A percentile compares a stretch with the other conserved stretches of the same genome.
phyloP scores from a whole-genome alignment of 805 yeast genomes.

The Jamesozyma spencerorum region DNA sequence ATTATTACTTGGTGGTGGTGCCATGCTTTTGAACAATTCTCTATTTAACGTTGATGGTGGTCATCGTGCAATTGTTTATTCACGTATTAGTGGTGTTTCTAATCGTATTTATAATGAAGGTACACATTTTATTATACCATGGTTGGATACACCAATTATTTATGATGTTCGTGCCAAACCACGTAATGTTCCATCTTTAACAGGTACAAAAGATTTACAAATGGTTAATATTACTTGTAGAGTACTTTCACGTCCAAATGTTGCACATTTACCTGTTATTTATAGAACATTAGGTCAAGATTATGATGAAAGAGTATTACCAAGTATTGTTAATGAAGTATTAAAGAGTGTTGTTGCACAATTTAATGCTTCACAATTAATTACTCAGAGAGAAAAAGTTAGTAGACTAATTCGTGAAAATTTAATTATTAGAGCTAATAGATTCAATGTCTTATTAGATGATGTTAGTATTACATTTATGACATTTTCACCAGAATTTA shows the following conservation, averaged over 20 bases:
- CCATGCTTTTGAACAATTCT: conserved; percentile 44
- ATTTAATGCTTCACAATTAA: conserved; percentile 94
- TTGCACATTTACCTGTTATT: conserved; percentile 67
- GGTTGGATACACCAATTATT: conserved; percentile 86
- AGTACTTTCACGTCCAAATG: conserved; percentile 84
- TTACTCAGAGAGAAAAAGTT: conserved; percentile 97
- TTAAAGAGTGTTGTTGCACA: conserved; percentile 95
- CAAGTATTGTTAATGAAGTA: conserved; percentile 97
- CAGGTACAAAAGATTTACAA: conserved; percentile 97
- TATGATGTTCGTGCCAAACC: conserved; percentile 97
- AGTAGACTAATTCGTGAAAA: conserved; percentile 85
- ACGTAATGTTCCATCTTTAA: conserved; percentile 86
- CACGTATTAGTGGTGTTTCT: conserved; percentile 77
- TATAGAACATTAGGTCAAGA: conserved; percentile 89
- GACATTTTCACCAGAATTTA: conserved; percentile 97
- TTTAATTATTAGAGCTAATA: conserved; percentile 81
- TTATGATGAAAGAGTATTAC: conserved; percentile 93
- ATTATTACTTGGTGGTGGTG: conserved; percentile 48
- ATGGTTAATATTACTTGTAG: conserved; percentile 99
- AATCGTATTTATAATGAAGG: conserved; percentile 84
- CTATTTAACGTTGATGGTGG: conserved; percentile 95
- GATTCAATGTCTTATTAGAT: conserved; percentile 79
- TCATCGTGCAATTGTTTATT: conserved; percentile 91
- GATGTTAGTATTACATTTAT: conserved; percentile 94
- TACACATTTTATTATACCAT: conserved; percentile 87